A percentile compares a stretch with the other conserved stretches of the same genome.
These are phyloP conservation scores for Peziza echinospora DNA, from an alignment of 495 filamentous ascomycete species.

Conservation along the genomic window DNA sequence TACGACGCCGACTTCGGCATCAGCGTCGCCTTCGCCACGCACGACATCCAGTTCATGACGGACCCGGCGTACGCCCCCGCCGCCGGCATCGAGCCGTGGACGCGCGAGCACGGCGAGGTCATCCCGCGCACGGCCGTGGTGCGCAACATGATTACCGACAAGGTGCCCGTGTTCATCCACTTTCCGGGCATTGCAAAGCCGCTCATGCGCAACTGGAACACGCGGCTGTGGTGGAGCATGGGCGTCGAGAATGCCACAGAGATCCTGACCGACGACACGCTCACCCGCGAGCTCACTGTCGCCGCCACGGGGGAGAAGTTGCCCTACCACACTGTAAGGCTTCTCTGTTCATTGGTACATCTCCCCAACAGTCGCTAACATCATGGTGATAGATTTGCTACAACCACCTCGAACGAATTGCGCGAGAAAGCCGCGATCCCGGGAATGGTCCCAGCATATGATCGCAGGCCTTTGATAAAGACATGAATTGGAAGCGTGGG, in stretches of 20 bases:
- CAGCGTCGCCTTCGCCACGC: background rate
- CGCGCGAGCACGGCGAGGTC: background rate
- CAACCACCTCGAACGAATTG: too few relatives aligned
- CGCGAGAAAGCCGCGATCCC: too few relatives aligned
- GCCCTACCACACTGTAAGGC: too few relatives aligned
- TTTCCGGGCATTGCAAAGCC: background rate
- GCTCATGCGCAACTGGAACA: background rate
- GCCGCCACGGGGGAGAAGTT: too few relatives aligned
- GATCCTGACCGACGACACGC: background rate
- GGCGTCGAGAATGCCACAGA: background rate
- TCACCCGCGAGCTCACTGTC: background rate
- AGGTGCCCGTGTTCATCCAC: background rate
- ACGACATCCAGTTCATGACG: background rate
- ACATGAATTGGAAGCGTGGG: too few relatives aligned
- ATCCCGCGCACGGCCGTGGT: background rate
- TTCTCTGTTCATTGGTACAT: too few relatives aligned
- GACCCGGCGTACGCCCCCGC: background rate
- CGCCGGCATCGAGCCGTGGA: background rate
- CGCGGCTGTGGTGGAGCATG: background rate
- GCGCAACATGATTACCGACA: background rate
- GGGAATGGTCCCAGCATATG: too few relatives aligned
- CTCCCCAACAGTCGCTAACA: too few relatives aligned
- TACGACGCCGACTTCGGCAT: background rate
- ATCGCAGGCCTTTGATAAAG: too few relatives aligned
- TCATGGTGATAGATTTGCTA: too few relatives aligned